Percentiles rank a stretch among this genome's conserved stretches.
phyloP scores from a whole-genome alignment of 495 filamentous ascomycete species.

The Oidiodendron maius region DNA sequence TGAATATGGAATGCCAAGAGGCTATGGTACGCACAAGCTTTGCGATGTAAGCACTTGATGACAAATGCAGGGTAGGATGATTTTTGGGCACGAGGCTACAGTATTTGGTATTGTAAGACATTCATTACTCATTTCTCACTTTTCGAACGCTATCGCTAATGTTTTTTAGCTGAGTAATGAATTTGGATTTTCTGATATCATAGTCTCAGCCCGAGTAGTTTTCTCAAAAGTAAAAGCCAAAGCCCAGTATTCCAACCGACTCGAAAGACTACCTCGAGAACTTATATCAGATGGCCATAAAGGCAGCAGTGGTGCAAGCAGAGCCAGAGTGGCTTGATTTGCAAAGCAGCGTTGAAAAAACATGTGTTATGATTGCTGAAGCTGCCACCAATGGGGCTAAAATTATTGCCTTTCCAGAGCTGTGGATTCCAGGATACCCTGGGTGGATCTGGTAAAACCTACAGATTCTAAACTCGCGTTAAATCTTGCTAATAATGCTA shows the following conservation, averaged over 20 bases:
- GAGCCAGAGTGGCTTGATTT: constrained; percentile 53
- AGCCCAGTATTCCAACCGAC: no score
- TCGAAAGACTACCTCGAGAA: no score
- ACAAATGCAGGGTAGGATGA: background rate
- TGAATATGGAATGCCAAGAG: background rate
- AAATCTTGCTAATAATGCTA: no score
- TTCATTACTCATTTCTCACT: background rate
- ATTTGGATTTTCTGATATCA: no score
- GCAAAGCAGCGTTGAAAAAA: constrained; percentile 39
- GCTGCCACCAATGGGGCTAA: constrained; percentile 43
- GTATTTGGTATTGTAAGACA: no score
- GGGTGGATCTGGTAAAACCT: constrained; percentile 50
- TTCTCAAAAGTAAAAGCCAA: background rate
- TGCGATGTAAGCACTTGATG: background rate
- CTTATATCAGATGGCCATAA: background rate
- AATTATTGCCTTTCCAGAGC: constrained; percentile 50
- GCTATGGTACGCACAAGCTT: background rate
- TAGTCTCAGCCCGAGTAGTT: background rate
- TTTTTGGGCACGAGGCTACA: no score
- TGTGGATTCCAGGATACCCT: constrained; percentile 52
- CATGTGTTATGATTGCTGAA: constrained; percentile 43
- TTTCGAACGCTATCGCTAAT: background rate
- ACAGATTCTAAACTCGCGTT: constrained; percentile 40
- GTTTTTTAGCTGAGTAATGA: no score
- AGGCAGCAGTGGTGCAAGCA: constrained; percentile 43